phyloP scores from a whole-genome alignment of 441 rosid genomes.

The Cnidoscolus chayamansa region DNA sequence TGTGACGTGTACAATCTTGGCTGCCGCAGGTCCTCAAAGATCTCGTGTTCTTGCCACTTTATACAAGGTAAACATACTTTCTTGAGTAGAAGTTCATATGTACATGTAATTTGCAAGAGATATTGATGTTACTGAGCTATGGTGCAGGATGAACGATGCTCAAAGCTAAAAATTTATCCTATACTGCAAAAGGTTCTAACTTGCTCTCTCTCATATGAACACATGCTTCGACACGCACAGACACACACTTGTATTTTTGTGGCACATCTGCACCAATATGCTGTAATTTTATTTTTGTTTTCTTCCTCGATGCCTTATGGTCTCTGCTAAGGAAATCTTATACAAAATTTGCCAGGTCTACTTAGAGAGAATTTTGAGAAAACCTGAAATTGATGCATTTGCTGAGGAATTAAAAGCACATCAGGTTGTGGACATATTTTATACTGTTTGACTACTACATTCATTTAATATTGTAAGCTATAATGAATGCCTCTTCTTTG shows the following conservation, averaged over 20 bases:
- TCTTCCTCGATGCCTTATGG: neutral
- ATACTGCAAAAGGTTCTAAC: conserved; percentile 78
- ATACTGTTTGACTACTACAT: conserved; percentile 9
- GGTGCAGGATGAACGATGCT: conserved; percentile 92
- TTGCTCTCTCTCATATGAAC: neutral
- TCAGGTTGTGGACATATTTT: conserved; percentile 51
- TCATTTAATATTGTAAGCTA: conserved; percentile 9
- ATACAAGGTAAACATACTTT: conserved; percentile 60
- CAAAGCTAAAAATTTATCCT: conserved; percentile 88
- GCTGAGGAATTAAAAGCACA: conserved; percentile 90
- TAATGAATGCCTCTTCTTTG: conserved; percentile 16
- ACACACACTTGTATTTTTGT: too few species aligned
- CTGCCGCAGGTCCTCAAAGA: conserved; percentile 98
- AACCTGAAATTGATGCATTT: conserved; percentile 93
- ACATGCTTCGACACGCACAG: too few species aligned
- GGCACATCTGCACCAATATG: neutral
- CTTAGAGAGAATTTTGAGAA: conserved; percentile 90
- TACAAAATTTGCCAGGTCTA: conserved; percentile 59
- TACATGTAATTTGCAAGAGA: conserved; percentile 11
- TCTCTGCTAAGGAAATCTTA: neutral
- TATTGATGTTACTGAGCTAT: conserved; percentile 26
- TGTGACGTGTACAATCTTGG: conserved; percentile 95
- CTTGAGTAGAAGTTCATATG: conserved; percentile 5
- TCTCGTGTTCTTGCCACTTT: conserved; percentile 97
- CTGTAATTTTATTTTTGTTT: conserved; percentile 10